A percentile compares a stretch with the other conserved stretches of the same genome.
Conservation (phyloP, 371 early-diverging fungal genomes). For the Blyttiomyces sp. region DNA sequence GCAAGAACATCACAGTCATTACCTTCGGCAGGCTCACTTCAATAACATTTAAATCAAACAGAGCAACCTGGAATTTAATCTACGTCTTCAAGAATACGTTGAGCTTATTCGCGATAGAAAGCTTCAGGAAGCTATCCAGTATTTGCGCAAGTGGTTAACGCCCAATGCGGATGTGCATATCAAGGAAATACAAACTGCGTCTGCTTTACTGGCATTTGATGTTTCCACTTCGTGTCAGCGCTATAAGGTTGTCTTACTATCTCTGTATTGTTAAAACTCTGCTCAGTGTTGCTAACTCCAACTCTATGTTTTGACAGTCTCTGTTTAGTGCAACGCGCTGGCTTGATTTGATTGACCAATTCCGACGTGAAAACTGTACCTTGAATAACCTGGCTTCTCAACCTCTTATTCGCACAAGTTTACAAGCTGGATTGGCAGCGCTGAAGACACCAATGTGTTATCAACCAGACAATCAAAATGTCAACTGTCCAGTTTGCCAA, state of each 20-base stretch:
- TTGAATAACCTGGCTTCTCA: slow-evolving; percentile 79
- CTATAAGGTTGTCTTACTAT: slow-evolving; percentile 55
- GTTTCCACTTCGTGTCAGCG: slow-evolving; percentile 68
- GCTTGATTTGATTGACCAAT: slow-evolving; percentile 70
- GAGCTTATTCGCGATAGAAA: slow-evolving; percentile 70
- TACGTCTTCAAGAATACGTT: slow-evolving; percentile 89
- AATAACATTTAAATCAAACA: slow-evolving; percentile 26
- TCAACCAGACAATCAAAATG: slow-evolving; percentile 67
- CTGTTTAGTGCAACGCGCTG: slow-evolving; percentile 78
- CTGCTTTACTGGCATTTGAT: slow-evolving; percentile 80
- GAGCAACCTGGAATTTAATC: slow-evolving; percentile 92
- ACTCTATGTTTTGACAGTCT: slow-evolving; percentile 14
- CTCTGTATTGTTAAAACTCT: not conserved
- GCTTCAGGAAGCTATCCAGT: slow-evolving; percentile 70
- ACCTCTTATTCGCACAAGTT: slow-evolving; percentile 76
- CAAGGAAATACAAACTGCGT: slow-evolving; percentile 76
- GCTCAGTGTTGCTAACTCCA: not conserved
- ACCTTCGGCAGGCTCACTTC: not conserved
- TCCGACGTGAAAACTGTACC: slow-evolving; percentile 78
- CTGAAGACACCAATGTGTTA: slow-evolving; percentile 81
- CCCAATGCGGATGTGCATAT: slow-evolving; percentile 69
- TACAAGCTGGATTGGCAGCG: slow-evolving; percentile 91
- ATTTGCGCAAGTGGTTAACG: slow-evolving; percentile 78
- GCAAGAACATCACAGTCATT: too few relatives aligned
- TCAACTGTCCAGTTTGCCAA: slow-evolving; percentile 93